Base-by-base conservation (phyloP, 1,284 basidiomycete genomes). In the Mycena citricolor region DNA sequence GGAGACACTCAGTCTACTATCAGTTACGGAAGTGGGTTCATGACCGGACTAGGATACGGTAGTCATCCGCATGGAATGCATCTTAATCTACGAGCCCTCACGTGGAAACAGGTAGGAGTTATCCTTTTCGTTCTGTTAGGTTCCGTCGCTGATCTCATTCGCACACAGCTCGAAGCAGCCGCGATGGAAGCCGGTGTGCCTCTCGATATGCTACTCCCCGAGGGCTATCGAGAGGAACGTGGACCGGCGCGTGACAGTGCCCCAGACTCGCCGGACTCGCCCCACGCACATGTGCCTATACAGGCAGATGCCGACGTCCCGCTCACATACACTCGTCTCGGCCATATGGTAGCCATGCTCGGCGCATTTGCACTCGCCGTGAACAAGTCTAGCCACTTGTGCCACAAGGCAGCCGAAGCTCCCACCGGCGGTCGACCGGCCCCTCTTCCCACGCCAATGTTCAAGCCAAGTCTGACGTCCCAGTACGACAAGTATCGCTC, bases 151-250 rank as follows among this genome's bases (percentile, higher is more conserved):
- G 13, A 43, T 29, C 17, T 33, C 28, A n/a, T 30, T 41, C 11
- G 65, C 14, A 57, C 57, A 6, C 69, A 81, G 58, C 68, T 84
- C 3, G 74, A 81, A 48, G 71, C 69, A 17, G 77, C 82, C 3
- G 78, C 82, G 1, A 66, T 81, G 49, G 83, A 84, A 57, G 76
- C 77, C 10, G 83, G 83, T 2, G 74, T 79, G 0, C 73, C 82
- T 0, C 65, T 83, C 2, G 63, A 69, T 21, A 70, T 67, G 38
- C 66, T 83, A 17, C 62, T 79, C 3, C 76, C 76, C 4, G 51
- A 55, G 11, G 60, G 56, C 25, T 72, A 69, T 47, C 55, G 57
- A 32, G 56, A 58, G 33, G 44, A 16, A 22, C 39, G 44, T n/a
- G 20, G 34, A n/a, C 26, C n/a, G 26, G 11, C 26, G 26, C n/a